Base-by-base conservation (phyloP, 495 filamentous ascomycete genomes). In the Penicillium soppii region DNA sequence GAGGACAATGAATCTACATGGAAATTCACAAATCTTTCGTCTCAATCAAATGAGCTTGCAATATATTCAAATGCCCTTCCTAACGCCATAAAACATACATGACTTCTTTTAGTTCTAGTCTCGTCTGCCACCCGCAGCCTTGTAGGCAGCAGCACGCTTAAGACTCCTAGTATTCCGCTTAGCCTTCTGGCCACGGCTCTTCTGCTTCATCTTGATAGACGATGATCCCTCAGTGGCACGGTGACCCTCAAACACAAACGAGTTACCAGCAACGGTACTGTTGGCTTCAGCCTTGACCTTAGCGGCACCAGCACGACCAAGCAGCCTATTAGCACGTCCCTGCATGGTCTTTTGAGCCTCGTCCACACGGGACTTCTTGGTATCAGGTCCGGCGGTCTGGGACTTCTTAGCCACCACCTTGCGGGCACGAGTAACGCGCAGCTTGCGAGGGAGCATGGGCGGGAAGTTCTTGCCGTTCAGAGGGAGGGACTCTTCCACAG, bases 381-480 rank as follows among this genome's bases (percentile, higher is more conserved):
- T 69, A 52, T 51, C 67, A 20, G 47, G 47, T 2, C 25, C 47
- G 45, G 72, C 72, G 37, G 76, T 69, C 19, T 76, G 73, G 23
- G 76, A 71, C 19, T 86, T 94, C 64, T 91, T 88, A 56, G 83
- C 82, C 32, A 85, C 72, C 40, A 85, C 72, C 40, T 85, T 84
- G 59, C 89, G 91, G 45, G 92, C 94, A 10, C 92, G 85, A 4
- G 78, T 83, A 43, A 99, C 92, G 27, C 95, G 86, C 9, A 99
- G 76, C 50, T 86, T 85, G 7, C 95, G 84, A 26, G 95, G 94
- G 10, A 97, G 80, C 77, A 96, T 83, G 0, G 92, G 92, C 7
- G 91, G 91, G 67, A 91, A 97, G 53, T 89, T 92, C 78, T 97
- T 95, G 26, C 83, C 92, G 54, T 95, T 80, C 52, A 90, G 79